Base-by-base conservation (phyloP, 768 basidiomycete species). In the Tricholoma sp. region DNA sequence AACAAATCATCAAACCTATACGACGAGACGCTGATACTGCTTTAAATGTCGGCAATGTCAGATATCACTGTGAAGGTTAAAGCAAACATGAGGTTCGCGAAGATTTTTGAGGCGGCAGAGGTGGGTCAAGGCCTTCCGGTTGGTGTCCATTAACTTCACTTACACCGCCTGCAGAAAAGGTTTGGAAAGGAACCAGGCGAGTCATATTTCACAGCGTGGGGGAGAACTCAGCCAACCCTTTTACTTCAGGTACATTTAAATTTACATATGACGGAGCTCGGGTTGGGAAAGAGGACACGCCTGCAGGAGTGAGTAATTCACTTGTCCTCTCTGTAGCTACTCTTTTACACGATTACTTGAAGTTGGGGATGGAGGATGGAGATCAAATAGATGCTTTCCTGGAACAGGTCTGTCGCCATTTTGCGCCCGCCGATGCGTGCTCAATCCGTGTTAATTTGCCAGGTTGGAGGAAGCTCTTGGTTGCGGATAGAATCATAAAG, bases 1-100 rank as follows among this genome's bases (percentile, higher is more conserved):
- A 19, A 19, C 32, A 41, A n/a, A n/a, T 31, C 3, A 16, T 29
- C 47, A 49, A 29, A n/a, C 4, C 16, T 49, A 29, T 24, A 27
- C 16, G 43, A 45, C 6, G 27, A 16, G 27, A 29, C n/a, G 7
- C 47, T 50, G 27, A 50, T 50, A 27, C 29, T 18, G 11, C 7
- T 49, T 7, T n/a, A 29, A 24, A 49, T 52, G 55, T 37, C 31
- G 32, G 14, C 18, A 27, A 29, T 50, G 29, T 21, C 64, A 88
- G 86, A 77, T 8, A 82, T 86, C 29, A 85, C 82, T 4, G 80
- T 89, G 4, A 88, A 88, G 66, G 85, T 87, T 10, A 86, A 84
- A 58, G 59, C 76, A 1, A 81, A 79, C 34, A 88, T 81, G 76
- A 73, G 74, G n/a, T 86, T 88, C 61, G 67, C 72, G 37, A 88